These are phyloP conservation scores for Cyanodermella asteris DNA, from an alignment of 2,329 filamentous ascomycete genomes.

Conservation along the genomic window DNA sequence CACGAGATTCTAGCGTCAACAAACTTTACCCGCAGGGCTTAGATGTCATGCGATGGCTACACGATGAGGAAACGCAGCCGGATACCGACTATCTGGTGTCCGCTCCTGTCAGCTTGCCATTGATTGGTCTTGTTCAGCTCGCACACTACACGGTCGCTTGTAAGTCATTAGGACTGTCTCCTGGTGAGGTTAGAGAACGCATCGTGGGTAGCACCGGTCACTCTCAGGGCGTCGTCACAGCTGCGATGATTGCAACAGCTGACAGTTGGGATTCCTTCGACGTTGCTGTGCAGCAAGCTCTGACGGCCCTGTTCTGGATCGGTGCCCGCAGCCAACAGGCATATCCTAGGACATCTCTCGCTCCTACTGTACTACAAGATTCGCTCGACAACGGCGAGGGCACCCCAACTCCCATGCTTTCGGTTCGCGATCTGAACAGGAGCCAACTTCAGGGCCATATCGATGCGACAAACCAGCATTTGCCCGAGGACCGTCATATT, in stretches of 20 bases:
- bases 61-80: constrained; percentile 69
- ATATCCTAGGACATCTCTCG: constrained; percentile 83
- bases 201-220: constrained; percentile 83
- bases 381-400: constrained; percentile 88
- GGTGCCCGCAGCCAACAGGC: constrained; percentile 91
- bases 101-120: constrained; percentile 80
- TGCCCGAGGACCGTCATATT: constrained; percentile 81
- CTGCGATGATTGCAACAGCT: constrained; percentile 73
- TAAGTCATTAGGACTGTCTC: constrained; percentile 72
- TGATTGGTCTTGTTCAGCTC: constrained; percentile 90
- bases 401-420: constrained; percentile 90
- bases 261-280: constrained; percentile 86
- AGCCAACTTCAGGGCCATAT: constrained; percentile 89
- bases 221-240: constrained; percentile 88
- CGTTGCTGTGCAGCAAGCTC: constrained; percentile 52
- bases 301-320: constrained; percentile 97
- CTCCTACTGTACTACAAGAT: constrained; percentile 75
- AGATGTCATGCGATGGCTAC: constrained; percentile 84
- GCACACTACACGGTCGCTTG: constrained; percentile 91
- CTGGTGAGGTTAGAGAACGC: constrained; percentile 65
- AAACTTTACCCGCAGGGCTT: constrained; percentile 97
- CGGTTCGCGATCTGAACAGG: constrained; percentile 77
- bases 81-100: constrained; percentile 89
- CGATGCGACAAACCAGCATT: constrained; percentile 87
- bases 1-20: constrained; percentile 63